Evolutionary conservation across 2,329 filamentous ascomycete species (phyloP), one percentile per base, ranked within the genome.

Genomic region (Didymellaceae sp.): DNA sequence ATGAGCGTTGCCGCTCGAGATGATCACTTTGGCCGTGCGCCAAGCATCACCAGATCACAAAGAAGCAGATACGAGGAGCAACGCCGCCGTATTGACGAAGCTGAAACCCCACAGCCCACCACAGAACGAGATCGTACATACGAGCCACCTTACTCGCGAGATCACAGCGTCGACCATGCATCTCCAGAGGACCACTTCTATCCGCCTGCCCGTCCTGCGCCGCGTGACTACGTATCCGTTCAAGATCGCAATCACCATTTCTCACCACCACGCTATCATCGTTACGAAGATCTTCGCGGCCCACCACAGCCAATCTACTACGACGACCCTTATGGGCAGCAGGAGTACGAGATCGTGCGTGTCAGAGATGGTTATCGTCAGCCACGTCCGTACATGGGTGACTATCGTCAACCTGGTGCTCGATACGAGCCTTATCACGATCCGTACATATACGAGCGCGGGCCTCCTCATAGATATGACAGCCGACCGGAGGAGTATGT

Each of bases 61-160:
- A 67, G 67, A 31, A 64, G 62, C 34, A 55, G 70, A 58, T 73
- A 73, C 33, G 70, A 71, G 37, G 65, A 72, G 41, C 65, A 70
- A 18, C 65, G 67, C 8, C 69, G 70, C 18, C 65, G 69, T 9
- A 63, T 73, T 31, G 66, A 72, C 45, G 64, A 73, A 42, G 66
- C 70, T 39, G 70, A 73, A 40, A 72, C 66, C 11, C 69, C 67
- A 1, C 67, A 71, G 16, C 70, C 69, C 14, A 64, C 61, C 21
- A 57, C 61, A 5, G 66, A 68, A 9, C 57, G 68, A 66, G 22
- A 63, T 62, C 45, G 66, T 62, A 17, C 42, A 8, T 46, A 46
- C 21, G 48, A 46, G 37, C 59, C 59, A 1, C 42, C 52, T 1
- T 71, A 67, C 51, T 72, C 68, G 7, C 54, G 69, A 17, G 68